Evolutionary conservation across 2,329 filamentous ascomycete genomes (phyloP), one percentile per base, ranked within the genome.

Genomic region (Cercospora nicotianae): DNA sequence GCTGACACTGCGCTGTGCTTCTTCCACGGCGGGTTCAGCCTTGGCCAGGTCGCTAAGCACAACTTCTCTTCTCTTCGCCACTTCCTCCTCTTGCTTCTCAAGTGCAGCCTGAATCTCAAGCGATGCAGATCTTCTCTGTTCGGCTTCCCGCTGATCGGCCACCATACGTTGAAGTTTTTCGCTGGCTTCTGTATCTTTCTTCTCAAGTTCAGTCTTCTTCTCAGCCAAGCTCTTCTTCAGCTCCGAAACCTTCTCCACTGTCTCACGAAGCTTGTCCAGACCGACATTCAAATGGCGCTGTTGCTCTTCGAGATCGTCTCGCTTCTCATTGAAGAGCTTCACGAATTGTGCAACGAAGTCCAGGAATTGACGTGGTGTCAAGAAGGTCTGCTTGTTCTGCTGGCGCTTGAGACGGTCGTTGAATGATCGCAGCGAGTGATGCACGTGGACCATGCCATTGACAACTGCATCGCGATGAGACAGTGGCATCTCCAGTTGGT

Each of bases 271-370:
- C 80, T 99, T 99, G 83, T 99, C 95, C 1, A 99, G 87, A 85
- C 95, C 96, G 66, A 98, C 94, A 76, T 99, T 99, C 70, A 99
- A 85, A 86, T 99, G 95, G 31, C 95, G 91, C 78, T 99, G 95
- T 80, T 99, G 95, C 79, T 99, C 95, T 80, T 99, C 95, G 1
- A 99, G 87, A 77, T 99, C 95, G 79, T 98, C 95, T 10, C 96
- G 91, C 84, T 99, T 99, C 81, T 99, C 95, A 70, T 94, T 96
- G 82, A 98, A 98, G 6, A 99, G 85, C 80, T 92, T 95, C 80
- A 97, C 94, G 78, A 97, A 99, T 78, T 99, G 95, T 45, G 93
- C 92, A 67, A 99, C 94, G 76, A 99, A 99, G 79, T 99, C 96
- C 62, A 99, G 84, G 84, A 97, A 99, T 80, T 99, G 95, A 57